phyloP scores from a whole-genome alignment of 2,329 filamentous ascomycete species.

The Didymella exigua region DNA sequence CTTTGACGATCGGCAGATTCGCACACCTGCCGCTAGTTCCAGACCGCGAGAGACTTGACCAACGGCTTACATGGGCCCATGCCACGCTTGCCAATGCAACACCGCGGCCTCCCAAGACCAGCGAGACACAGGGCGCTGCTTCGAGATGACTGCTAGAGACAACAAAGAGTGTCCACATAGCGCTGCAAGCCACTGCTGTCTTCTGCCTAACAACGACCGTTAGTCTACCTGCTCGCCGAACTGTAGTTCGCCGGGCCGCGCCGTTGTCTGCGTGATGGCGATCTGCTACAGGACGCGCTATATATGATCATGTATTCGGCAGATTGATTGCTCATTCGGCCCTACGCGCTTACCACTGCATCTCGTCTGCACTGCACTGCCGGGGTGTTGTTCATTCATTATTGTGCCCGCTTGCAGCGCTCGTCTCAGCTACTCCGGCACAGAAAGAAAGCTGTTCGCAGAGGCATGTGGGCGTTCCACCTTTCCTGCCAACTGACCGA shows the following conservation, averaged over 20 bases:
- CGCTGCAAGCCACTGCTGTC: not conserved
- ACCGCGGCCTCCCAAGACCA: not conserved
- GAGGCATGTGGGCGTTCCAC: not conserved
- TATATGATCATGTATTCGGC: not conserved
- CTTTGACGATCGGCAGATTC: slow-evolving; percentile 4
- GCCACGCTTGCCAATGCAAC: slow-evolving; percentile 2
- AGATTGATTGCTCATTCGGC: not conserved
- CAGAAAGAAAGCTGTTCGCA: not conserved
- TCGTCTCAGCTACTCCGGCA: not conserved
- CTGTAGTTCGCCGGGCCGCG: slow-evolving; percentile 19
- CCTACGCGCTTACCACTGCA: slow-evolving; percentile 6
- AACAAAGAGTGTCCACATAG: not conserved
- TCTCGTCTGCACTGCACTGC: slow-evolving; percentile 5
- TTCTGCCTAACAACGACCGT: slow-evolving; percentile 10
- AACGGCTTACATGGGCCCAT: slow-evolving; percentile 2
- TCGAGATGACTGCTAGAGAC: not conserved
- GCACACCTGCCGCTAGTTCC: slow-evolving; percentile 3
- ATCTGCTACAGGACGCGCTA: slow-evolving; percentile 3
- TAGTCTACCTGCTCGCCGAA: slow-evolving; percentile 3
- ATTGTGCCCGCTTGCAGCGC: not conserved
- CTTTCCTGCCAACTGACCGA: not conserved
- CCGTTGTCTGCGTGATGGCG: slow-evolving; percentile 18
- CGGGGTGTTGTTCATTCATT: not conserved
- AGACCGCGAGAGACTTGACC: slow-evolving; percentile 5
- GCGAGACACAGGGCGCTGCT: slow-evolving; percentile 7